Percentiles rank a stretch among this genome's conserved stretches.
Evolutionary conservation across 2,329 filamentous ascomycete genomes (phyloP).

Genomic region (Colletotrichum sublineola): DNA sequence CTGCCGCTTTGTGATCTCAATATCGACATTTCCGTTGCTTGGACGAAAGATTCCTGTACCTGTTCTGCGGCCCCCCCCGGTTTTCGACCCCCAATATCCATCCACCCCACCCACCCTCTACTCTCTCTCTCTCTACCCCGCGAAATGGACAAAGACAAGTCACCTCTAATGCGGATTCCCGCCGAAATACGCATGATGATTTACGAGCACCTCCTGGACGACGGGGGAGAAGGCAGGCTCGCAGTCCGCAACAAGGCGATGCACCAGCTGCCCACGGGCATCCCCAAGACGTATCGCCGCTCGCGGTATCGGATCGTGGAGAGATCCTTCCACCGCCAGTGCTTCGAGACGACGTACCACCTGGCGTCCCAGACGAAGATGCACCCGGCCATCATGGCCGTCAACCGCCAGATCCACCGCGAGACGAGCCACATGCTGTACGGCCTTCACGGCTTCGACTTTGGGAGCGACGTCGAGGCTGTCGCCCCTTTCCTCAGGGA

Average conservation of each 20-base stretch:
- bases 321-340: conserved; percentile 55
- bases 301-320: conserved; percentile 59
- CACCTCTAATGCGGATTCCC: conserved; percentile 51
- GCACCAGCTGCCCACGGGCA: conserved; percentile 35
- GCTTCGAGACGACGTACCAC: conserved; percentile 68
- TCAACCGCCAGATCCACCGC: conserved; percentile 62
- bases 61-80: background rate
- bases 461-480: conserved; percentile 71
- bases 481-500: conserved; percentile 71
- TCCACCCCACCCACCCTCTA: background rate
- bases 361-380: conserved; percentile 58
- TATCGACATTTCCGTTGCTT: background rate
- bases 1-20: background rate
- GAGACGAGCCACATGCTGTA: conserved; percentile 71
- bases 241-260: conserved; percentile 56
- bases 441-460: conserved; percentile 68
- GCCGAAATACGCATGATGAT: conserved; percentile 59
- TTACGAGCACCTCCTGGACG: conserved; percentile 59
- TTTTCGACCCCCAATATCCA: background rate
- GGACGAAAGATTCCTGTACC: background rate
- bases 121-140: background rate
- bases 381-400: conserved; percentile 61
- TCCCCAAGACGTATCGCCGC: conserved; percentile 44
- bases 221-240: conserved; percentile 54
- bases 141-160: conserved; percentile 38